A percentile compares a stretch with the other conserved stretches of the same genome.
phyloP scores from a whole-genome alignment of 2,329 filamentous ascomycete genomes.

The Scopulariopsis brevicaulis region DNA sequence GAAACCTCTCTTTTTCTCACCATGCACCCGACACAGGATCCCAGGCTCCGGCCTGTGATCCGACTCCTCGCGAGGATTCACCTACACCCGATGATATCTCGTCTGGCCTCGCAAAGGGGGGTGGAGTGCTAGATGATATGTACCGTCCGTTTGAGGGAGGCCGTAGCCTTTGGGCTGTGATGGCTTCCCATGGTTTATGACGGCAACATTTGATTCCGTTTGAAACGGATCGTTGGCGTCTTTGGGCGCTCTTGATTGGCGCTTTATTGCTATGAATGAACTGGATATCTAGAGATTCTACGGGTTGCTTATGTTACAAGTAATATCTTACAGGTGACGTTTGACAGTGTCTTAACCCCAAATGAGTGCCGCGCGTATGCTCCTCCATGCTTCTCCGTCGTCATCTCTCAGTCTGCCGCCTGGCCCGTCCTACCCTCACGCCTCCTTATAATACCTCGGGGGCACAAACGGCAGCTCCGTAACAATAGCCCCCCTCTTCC shows the following conservation, averaged over 20 bases:
- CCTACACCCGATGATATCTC: neutral
- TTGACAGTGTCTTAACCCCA: too few species aligned
- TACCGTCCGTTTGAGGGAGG: constrained; percentile 21
- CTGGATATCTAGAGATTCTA: neutral
- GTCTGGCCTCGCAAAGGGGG: neutral
- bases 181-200: constrained; percentile 28
- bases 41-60: neutral
- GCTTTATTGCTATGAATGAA: neutral
- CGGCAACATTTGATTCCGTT: neutral
- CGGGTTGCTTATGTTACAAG: too few species aligned
- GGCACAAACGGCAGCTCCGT: constrained; percentile 84
- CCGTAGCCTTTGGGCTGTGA: constrained; percentile 22
- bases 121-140: constrained; percentile 1
- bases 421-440: neutral
- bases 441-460: constrained; percentile 59
- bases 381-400: too few species aligned
- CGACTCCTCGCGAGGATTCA: neutral
- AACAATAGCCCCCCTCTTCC: constrained; percentile 61
- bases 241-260: neutral
- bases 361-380: too few species aligned
- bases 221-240: neutral
- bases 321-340: too few species aligned
- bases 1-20: neutral
- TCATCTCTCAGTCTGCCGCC: too few species aligned
- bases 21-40: neutral